These are phyloP conservation scores for Xylaria sp. DNA, from an alignment of 2,329 filamentous ascomycete genomes.

Conservation along the genomic window DNA sequence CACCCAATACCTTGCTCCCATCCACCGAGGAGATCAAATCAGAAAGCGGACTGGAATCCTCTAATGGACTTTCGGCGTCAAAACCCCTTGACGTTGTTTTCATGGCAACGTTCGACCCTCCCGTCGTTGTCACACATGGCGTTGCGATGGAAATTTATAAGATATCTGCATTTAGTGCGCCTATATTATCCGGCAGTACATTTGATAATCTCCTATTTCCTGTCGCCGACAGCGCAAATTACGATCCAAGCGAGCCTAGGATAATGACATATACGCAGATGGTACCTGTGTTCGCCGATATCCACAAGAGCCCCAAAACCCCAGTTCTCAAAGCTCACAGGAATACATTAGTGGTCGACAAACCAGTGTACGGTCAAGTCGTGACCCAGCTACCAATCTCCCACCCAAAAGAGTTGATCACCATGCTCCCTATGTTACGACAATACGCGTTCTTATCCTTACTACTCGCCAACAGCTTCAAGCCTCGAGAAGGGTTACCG, in stretches of 20 bases:
- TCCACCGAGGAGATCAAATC: constrained; percentile 53
- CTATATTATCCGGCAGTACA: constrained; percentile 51
- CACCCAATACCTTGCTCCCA: constrained; percentile 65
- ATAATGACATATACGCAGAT: constrained; percentile 57
- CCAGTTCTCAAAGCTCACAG: constrained; percentile 49
- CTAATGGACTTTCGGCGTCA: constrained; percentile 48
- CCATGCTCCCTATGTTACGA: constrained; percentile 73
- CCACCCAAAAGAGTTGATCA: constrained; percentile 77
- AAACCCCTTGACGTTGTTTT: constrained; percentile 76
- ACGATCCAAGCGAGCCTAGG: constrained; percentile 63
- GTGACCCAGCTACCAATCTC: constrained; percentile 74
- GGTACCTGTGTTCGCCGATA: constrained; percentile 49
- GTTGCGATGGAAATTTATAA: constrained; percentile 68
- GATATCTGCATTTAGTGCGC: constrained; percentile 55
- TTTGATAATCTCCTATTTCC: constrained; percentile 66
- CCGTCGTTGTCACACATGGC: constrained; percentile 70
- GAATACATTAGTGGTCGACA: constrained; percentile 72
- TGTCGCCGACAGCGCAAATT: constrained; percentile 51
- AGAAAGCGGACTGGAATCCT: constrained; percentile 56
- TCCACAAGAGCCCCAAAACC: constrained; percentile 36
- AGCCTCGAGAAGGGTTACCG: constrained; percentile 40
- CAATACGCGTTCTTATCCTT: constrained; percentile 76
- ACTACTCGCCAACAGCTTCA: constrained; percentile 68
- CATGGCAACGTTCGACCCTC: constrained; percentile 74
- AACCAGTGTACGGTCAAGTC: constrained; percentile 72